These are phyloP conservation scores for Fraxinus baroniana DNA, from an alignment of 305 asterid species.

Conservation along the genomic window DNA sequence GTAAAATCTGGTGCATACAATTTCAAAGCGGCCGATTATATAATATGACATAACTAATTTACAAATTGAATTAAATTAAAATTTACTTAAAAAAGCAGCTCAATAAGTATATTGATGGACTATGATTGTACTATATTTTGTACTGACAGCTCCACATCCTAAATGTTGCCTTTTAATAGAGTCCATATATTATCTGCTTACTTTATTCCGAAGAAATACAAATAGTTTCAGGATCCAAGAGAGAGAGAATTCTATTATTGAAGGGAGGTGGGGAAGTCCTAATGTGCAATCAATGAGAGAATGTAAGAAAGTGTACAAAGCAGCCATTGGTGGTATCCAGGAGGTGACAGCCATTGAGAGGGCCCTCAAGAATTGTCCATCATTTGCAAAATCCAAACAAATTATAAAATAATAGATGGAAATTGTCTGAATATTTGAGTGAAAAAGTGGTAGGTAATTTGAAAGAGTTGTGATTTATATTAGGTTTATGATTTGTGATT, in stretches of 20 bases:
- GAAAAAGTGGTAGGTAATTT: neutral
- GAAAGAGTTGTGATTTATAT: neutral
- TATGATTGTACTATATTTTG: neutral
- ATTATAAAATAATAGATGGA: neutral
- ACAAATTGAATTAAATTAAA: neutral
- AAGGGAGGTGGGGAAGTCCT: conserved; percentile 38
- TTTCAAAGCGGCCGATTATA: neutral
- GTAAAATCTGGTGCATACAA: neutral
- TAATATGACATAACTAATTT: neutral
- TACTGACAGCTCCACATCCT: conserved; percentile 1
- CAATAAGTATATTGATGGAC: neutral
- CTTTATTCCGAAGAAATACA: neutral
- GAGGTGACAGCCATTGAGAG: conserved; percentile 43
- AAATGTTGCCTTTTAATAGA: conserved; percentile 13
- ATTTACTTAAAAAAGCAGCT: neutral
- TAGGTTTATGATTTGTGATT: neutral
- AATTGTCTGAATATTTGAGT: neutral
- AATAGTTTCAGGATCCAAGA: conserved; percentile 22
- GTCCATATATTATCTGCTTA: neutral
- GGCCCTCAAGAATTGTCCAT: conserved; percentile 22
- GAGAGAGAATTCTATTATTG: conserved; percentile 37
- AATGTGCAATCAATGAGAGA: conserved; percentile 32
- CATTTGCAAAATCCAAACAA: neutral
- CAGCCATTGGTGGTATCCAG: conserved; percentile 28
- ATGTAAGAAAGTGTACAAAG: conserved; percentile 26